These are phyloP conservation scores for Eremomyces bilateralis DNA, from an alignment of 495 filamentous ascomycete genomes.

Conservation along the genomic window DNA sequence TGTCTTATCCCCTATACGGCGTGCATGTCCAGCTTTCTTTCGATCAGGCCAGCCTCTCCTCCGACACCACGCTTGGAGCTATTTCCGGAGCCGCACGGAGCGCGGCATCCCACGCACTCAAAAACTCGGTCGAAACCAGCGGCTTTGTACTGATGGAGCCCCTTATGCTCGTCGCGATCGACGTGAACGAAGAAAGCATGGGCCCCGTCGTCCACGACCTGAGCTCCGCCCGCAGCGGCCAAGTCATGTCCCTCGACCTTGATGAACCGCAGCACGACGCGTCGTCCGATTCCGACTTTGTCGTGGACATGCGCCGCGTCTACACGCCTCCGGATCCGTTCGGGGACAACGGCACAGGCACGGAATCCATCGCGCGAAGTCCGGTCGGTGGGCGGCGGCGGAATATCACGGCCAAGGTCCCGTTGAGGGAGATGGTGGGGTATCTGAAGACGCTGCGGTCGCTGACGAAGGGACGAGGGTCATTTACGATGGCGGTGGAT, in stretches of 20 bases:
- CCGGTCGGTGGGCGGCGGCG: slow-evolving; percentile 17
- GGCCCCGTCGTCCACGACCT: slow-evolving; percentile 84
- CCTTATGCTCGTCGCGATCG: slow-evolving; percentile 70
- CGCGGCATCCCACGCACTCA: slow-evolving; percentile 38
- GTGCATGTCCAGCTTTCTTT: slow-evolving; percentile 47
- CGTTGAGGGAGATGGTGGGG: slow-evolving; percentile 90
- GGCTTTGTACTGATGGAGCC: slow-evolving; percentile 65
- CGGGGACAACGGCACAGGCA: slow-evolving; percentile 19
- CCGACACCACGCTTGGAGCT: slow-evolving; percentile 47
- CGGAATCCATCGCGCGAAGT: not conserved
- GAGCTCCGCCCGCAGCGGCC: slow-evolving; percentile 58
- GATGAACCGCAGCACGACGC: not conserved
- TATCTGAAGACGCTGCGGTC: slow-evolving; percentile 80
- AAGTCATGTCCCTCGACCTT: slow-evolving; percentile 52
- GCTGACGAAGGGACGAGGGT: slow-evolving; percentile 72
- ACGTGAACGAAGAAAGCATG: slow-evolving; percentile 57
- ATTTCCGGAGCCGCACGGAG: slow-evolving; percentile 55
- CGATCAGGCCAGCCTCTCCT: slow-evolving; percentile 36
- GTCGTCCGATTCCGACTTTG: slow-evolving; percentile 14
- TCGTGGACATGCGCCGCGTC: slow-evolving; percentile 45
- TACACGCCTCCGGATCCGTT: slow-evolving; percentile 80
- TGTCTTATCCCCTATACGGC: slow-evolving; percentile 51
- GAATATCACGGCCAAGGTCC: slow-evolving; percentile 63
- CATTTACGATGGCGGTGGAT: slow-evolving; percentile 81
- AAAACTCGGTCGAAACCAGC: slow-evolving; percentile 24